Base-by-base conservation (phyloP, 2,329 filamentous ascomycete species). In the Sarocladium brachiariae region DNA sequence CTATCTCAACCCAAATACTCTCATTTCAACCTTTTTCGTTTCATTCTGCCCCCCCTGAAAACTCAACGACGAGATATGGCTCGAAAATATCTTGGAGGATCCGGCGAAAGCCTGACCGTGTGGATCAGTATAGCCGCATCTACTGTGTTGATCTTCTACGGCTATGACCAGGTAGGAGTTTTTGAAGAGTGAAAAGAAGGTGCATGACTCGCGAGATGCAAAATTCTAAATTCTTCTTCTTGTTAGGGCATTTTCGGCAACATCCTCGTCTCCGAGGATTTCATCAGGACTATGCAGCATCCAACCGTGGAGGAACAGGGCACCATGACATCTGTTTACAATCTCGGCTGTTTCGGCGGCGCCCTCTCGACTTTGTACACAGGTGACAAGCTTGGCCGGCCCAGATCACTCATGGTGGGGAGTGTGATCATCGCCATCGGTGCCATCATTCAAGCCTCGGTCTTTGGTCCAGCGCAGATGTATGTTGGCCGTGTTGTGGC, bases 41-140 rank as follows among this genome's bases (percentile, higher is more conserved):
- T n/a, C n/a, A n/a, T n/a, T n/a, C n/a, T n/a, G n/a, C n/a, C n/a
- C n/a, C n/a, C n/a, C n/a, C n/a, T n/a, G n/a, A n/a, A n/a, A n/a
- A n/a, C 27, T 13, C 27, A 30, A 13, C 27, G 13, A 30, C n/a
- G n/a, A n/a, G 38, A n/a, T 14, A 52, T 52, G 50, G 50, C 16
- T 34, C 50, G 50, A 23, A 71, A 69, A 56, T 77, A 76, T 53
- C 68, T 76, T 46, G 74, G 73, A 54, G 73, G 74, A 30, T 74
- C 72, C 37, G 74, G 74, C 27, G 67, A 74, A 53, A 60, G 64
- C 24, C 64, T 77, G n/a, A 77, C 74, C 1, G 64, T 77, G 14
- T 76, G 73, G 74, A 76, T 77, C 37, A 73, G 70, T 4, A 62
- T 77, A 16, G 72, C 74, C 11, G 72, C 73, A 1, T 72, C 68